These are phyloP conservation scores for Verticillium zaregamsianum DNA, from an alignment of 2,329 filamentous ascomycete species.

Conservation along the genomic window DNA sequence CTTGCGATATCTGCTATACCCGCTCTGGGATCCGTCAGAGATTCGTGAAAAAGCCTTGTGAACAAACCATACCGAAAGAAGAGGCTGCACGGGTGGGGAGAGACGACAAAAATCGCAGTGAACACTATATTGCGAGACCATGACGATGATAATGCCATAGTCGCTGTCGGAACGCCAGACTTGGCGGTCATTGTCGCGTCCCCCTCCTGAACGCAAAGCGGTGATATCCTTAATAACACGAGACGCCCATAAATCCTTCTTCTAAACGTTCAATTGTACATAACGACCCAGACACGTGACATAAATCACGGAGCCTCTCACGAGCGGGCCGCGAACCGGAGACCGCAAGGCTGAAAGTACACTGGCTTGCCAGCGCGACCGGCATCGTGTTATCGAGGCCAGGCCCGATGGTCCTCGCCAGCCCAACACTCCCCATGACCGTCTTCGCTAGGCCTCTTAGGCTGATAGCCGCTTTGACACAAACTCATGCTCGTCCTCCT, in stretches of 20 bases:
- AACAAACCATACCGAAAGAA: not conserved
- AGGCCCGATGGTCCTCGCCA: not conserved
- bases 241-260: not conserved
- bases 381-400: not conserved
- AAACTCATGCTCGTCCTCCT: slow-evolving; percentile 24
- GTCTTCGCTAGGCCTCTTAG: not conserved
- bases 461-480: slow-evolving; percentile 2
- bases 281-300: not conserved
- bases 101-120: not conserved
- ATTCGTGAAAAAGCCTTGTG: not conserved
- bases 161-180: not conserved
- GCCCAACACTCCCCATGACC: not conserved
- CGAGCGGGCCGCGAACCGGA: not conserved
- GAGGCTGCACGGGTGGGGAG: not conserved
- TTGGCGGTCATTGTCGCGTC: not conserved
- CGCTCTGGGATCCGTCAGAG: not conserved
- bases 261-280: not conserved
- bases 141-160: not conserved
- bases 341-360: not conserved
- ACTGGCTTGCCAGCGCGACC: not conserved
- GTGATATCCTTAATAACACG: slow-evolving; percentile 6
- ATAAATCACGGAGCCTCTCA: not conserved
- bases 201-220: not conserved
- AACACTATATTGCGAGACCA: not conserved
- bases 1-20: too few relatives aligned